Conservation (phyloP, 2,329 filamentous ascomycete species). For the Chrysosporium queenslandicum region DNA sequence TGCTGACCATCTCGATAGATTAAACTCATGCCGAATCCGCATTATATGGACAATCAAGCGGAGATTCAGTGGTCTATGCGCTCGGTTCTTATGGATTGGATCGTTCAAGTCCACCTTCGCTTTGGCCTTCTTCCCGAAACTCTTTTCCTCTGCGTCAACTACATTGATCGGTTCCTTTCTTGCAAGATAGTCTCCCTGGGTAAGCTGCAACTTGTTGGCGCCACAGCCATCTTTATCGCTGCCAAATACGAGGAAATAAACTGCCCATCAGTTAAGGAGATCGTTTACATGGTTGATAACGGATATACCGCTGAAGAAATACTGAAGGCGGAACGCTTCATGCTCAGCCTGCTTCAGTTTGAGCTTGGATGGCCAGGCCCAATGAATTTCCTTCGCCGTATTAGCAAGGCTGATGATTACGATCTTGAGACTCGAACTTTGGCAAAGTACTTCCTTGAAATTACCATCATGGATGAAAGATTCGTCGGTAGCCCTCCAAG, state of each 20-base stretch:
- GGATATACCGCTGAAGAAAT: constrained; percentile 87
- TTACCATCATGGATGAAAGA: constrained; percentile 95
- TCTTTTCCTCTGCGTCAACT: constrained; percentile 88
- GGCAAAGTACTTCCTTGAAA: constrained; percentile 94
- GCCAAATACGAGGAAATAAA: constrained; percentile 99
- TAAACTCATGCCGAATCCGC: constrained; percentile 72
- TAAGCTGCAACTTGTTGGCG: constrained; percentile 91
- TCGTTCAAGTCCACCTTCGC: constrained; percentile 88
- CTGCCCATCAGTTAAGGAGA: constrained; percentile 86
- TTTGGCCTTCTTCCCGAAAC: constrained; percentile 91
- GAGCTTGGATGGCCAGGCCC: constrained; percentile 97
- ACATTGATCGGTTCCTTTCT: constrained; percentile 91
- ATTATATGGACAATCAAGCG: constrained; percentile 96
- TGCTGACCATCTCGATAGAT: constrained; percentile 39
- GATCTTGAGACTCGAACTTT: constrained; percentile 89
- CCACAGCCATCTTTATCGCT: constrained; percentile 88
- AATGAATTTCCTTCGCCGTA: constrained; percentile 93
- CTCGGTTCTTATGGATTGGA: constrained; percentile 92
- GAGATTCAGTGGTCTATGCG: constrained; percentile 99
- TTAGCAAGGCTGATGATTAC: constrained; percentile 98
- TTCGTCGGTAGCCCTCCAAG: constrained; percentile 87
- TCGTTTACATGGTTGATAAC: constrained; percentile 95
- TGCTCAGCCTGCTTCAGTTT: constrained; percentile 92
- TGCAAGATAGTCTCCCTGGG: constrained; percentile 89
- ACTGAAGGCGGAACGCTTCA: constrained; percentile 93